phyloP scores from a whole-genome alignment of 345 rosid genomes.

The Eucalyptus regnans region DNA sequence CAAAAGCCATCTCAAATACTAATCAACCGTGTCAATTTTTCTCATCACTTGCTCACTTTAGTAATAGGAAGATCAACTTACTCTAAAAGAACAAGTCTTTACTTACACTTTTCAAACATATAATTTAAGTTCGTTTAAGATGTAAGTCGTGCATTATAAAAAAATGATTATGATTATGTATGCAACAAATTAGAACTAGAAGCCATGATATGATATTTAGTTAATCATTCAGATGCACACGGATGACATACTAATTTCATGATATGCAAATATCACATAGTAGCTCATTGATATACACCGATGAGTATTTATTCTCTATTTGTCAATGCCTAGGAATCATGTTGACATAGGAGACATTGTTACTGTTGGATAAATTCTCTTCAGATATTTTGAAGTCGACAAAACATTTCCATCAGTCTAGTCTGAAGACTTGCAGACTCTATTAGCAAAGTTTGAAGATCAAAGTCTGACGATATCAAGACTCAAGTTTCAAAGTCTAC shows the following conservation, averaged over 20 bases:
- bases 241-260: not conserved
- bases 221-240: not conserved
- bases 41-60: not conserved
- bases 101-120: not conserved
- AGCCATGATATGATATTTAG: not conserved
- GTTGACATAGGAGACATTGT: not conserved
- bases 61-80: not conserved
- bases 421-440: no score
- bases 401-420: no score
- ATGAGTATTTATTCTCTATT: not conserved
- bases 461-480: no score
- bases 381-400: no score
- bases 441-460: no score
- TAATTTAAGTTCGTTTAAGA: not conserved
- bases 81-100: not conserved
- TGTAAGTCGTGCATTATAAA: not conserved
- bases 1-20: not conserved
- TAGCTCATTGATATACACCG: not conserved
- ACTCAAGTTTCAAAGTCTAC: no score
- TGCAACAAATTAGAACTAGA: not conserved
- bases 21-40: not conserved
- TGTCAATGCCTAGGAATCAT: not conserved
- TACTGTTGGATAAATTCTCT: no score
- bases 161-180: not conserved
- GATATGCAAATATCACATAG: not conserved